phyloP scores from a whole-genome alignment of 345 rosid genomes.

The Eutrema japonicum region DNA sequence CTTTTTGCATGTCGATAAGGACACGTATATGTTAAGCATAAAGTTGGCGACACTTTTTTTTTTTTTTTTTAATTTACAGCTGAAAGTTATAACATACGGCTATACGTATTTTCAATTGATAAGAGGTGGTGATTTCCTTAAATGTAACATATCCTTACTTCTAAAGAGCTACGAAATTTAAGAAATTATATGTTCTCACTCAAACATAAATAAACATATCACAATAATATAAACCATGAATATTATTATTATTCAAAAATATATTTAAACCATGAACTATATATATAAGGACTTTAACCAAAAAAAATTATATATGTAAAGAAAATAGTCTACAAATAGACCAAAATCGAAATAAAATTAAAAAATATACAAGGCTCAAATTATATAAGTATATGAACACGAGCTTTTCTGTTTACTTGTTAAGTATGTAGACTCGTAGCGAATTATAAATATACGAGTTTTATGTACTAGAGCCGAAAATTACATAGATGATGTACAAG shows the following conservation, averaged over 20 bases:
- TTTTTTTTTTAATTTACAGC: not conserved
- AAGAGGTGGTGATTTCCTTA: not conserved
- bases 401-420: not conserved
- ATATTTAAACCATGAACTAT: too few relatives aligned
- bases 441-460: not conserved
- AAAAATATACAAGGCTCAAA: not conserved
- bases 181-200: not conserved
- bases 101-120: slow-evolving; percentile 2
- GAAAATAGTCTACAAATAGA: not conserved
- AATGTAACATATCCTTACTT: not conserved
- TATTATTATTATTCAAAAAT: not conserved
- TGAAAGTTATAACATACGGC: slow-evolving; percentile 12
- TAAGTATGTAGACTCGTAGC: not conserved
- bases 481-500: not conserved
- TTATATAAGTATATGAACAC: not conserved
- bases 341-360: not conserved
- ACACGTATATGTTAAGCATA: slow-evolving; percentile 35
- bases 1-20: slow-evolving; percentile 41
- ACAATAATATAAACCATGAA: not conserved
- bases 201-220: slow-evolving; percentile 1
- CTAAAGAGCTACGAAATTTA: not conserved
- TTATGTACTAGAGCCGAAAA: not conserved
- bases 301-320: not conserved
- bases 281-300: too few relatives aligned
- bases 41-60: slow-evolving; percentile 16